Conservation (phyloP, 1,139 yeast genomes). For the Sugiyamaella xylanicola region DNA sequence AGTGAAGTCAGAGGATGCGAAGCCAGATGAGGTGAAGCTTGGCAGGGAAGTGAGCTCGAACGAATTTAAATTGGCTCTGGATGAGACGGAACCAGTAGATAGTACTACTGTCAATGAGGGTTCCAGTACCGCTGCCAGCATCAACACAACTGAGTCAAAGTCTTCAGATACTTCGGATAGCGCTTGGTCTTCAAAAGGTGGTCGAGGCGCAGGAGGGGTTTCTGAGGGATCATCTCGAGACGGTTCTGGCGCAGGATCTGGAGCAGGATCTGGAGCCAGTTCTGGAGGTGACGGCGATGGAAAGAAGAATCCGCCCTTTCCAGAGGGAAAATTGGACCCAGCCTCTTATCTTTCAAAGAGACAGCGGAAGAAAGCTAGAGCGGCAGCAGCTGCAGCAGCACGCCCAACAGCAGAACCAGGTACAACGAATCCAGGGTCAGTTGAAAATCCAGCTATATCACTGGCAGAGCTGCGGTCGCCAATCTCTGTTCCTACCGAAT, state of each 20-base stretch:
- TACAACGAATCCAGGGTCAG: no score
- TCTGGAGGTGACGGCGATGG: conserved; percentile 1
- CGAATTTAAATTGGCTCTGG: no score
- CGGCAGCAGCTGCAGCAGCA: neutral
- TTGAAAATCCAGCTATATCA: no score
- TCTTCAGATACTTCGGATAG: neutral
- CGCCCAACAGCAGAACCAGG: no score
- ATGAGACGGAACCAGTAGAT: no score
- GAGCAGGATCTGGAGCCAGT: neutral
- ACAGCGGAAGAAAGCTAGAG: conserved; percentile 8
- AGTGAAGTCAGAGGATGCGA: neutral
- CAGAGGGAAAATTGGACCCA: neutral
- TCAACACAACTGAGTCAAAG: neutral
- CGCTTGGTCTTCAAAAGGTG: neutral
- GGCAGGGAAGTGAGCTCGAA: no score
- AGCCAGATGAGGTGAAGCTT: no score
- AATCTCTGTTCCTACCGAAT: conserved; percentile 12
- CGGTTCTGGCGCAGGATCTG: neutral
- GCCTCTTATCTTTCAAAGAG: conserved; percentile 1
- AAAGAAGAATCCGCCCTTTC: neutral
- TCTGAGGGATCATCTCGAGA: neutral
- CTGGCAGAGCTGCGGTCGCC: neutral
- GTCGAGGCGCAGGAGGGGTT: neutral
- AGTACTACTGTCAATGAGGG: no score
- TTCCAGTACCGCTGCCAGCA: neutral